Conservation (phyloP, 176 grass and related monocot genomes). For the Oryza glaberrima region DNA sequence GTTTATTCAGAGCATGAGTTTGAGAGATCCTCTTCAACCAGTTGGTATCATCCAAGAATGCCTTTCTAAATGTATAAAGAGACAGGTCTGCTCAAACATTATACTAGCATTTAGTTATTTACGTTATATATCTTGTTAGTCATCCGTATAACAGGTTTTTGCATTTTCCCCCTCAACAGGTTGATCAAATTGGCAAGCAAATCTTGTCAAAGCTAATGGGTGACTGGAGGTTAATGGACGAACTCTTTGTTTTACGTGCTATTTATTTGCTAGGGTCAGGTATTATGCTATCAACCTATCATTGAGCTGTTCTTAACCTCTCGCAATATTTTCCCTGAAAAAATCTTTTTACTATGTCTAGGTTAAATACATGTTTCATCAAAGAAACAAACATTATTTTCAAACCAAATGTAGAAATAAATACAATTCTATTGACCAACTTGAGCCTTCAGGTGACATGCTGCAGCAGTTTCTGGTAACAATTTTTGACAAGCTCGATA, state of each 20-base stretch:
- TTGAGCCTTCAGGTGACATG: constrained; percentile 79
- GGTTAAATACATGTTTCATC: neutral
- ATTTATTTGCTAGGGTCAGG: constrained; percentile 99
- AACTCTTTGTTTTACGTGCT: constrained; percentile 83
- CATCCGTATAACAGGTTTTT: constrained; percentile 18
- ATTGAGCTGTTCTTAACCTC: neutral
- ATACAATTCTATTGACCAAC: constrained; percentile 32
- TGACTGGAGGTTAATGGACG: constrained; percentile 95
- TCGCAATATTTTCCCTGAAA: neutral
- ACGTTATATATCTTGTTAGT: constrained; percentile 34
- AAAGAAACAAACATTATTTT: neutral
- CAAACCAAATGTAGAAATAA: constrained; percentile 5
- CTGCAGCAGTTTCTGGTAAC: constrained; percentile 92
- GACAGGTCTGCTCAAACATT: constrained; percentile 62
- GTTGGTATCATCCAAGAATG: constrained; percentile 91
- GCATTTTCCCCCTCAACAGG: constrained; percentile 47
- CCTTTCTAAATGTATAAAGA: constrained; percentile 74
- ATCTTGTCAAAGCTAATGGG: constrained; percentile 85
- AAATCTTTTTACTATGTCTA: neutral
- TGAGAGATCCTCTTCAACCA: constrained; percentile 76
- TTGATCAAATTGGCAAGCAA: constrained; percentile 82
- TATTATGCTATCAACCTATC: constrained; percentile 37
- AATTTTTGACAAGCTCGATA: constrained; percentile 88
- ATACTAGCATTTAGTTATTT: neutral
- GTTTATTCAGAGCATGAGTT: constrained; percentile 71